These are phyloP conservation scores for Rubus parviflorus DNA, from an alignment of 306 rosid species.

Conservation along the genomic window DNA sequence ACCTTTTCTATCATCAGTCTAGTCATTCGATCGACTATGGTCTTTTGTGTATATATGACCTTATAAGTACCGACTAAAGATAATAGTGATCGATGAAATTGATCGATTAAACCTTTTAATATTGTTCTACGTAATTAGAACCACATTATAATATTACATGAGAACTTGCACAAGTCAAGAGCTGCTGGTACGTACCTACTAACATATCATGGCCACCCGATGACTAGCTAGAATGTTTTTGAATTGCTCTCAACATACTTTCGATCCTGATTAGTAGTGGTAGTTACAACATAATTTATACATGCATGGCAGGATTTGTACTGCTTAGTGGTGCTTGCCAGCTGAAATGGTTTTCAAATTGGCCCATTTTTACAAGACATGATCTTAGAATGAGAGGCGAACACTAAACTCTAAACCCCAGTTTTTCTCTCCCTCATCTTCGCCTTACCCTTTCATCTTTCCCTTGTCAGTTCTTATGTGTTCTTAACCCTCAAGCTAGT, in stretches of 20 bases:
- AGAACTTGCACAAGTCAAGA: too few species aligned
- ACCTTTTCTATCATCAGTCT: too few species aligned
- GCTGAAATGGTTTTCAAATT: too few species aligned
- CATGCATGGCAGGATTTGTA: not conserved
- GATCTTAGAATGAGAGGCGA: too few species aligned
- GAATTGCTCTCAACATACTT: not conserved
- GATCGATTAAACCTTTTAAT: too few species aligned
- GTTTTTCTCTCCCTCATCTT: not conserved
- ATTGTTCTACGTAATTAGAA: too few species aligned
- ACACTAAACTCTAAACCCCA: not conserved
- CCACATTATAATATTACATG: too few species aligned
- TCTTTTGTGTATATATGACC: too few species aligned
- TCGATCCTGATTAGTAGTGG: not conserved
- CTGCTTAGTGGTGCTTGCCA: not conserved
- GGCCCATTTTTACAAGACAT: not conserved
- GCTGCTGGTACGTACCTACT: not conserved
- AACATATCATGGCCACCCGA: not conserved
- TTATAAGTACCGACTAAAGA: too few species aligned
- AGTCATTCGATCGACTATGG: too few species aligned
- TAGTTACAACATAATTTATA: too few species aligned
- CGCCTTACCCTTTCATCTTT: not conserved
- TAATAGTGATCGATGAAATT: too few species aligned
- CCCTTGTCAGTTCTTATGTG: not conserved
- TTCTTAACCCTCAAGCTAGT: not conserved
- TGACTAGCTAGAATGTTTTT: not conserved